phyloP scores from a whole-genome alignment of 352 stramenopile genomes.

The Phytophthora pistaciae region DNA sequence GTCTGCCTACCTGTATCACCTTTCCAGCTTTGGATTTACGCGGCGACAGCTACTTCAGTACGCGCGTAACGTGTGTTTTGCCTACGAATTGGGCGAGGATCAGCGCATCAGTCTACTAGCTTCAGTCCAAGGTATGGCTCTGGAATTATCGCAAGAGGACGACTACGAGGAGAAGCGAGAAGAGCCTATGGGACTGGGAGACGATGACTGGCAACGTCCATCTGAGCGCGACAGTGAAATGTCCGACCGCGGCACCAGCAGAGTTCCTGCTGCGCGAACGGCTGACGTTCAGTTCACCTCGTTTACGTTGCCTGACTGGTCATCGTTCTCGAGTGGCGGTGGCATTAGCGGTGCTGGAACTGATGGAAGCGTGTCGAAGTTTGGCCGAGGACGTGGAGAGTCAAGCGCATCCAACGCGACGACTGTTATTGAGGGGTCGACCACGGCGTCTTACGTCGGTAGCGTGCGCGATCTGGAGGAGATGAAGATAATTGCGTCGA shows the following conservation, averaged over 20 bases:
- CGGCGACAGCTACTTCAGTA: conserved; percentile 76
- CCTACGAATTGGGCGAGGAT: conserved; percentile 83
- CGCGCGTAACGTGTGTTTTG: conserved; percentile 78
- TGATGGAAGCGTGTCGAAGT: conserved; percentile 40
- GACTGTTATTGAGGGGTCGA: conserved; percentile 51
- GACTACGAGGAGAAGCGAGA: conserved; percentile 52
- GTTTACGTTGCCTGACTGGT: conserved; percentile 72
- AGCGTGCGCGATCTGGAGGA: conserved; percentile 61
- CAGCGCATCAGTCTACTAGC: conserved; percentile 77
- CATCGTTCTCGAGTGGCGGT: conserved; percentile 44
- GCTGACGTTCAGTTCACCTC: conserved; percentile 68
- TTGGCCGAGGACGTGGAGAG: conserved; percentile 42
- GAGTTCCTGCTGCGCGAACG: conserved; percentile 32
- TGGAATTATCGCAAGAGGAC: conserved; percentile 43
- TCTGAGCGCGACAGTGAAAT: conserved; percentile 32
- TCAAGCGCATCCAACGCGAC: conserved; percentile 47
- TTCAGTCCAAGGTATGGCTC: conserved; percentile 54
- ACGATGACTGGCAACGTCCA: conserved; percentile 20
- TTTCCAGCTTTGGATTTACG: conserved; percentile 77
- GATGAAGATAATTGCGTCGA: conserved; percentile 74
- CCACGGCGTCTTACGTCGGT: conserved; percentile 46
- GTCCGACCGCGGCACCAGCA: conserved; percentile 31
- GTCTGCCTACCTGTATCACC: conserved; percentile 80
- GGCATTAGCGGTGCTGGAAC: conserved; percentile 21
- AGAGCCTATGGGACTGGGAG: conserved; percentile 39